Evolutionary conservation across 2,329 filamentous ascomycete genomes (phyloP), one percentile per base, ranked within the genome.

Genomic region (Zymoseptoria tritici): DNA sequence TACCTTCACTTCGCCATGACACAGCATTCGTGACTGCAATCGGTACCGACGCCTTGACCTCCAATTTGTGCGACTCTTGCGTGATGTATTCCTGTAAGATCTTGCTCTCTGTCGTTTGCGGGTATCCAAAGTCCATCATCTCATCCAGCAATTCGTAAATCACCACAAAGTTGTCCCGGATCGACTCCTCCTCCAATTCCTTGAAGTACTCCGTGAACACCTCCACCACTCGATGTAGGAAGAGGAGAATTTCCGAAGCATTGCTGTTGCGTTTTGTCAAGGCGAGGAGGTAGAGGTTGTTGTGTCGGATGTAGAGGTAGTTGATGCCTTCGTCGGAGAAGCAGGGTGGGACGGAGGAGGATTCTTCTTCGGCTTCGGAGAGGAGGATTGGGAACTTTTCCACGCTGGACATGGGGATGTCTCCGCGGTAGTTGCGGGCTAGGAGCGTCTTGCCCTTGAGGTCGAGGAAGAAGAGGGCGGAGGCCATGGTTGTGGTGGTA

Each of bases 101-200:
- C 83, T 99, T 99, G 75, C 86, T 90, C 77, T 99, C 94, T 66
- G 94, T 99, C 9, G 94, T 99, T 76, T 99, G 94, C 5, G 94
- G 94, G 75, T 99, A 97, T 64, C 94, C 94, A 81, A 99, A 99
- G 78, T 99, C 94, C 94, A 99, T 99, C 94, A 99, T 99, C 80
- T 99, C 94, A 73, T 99, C 94, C 64, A 99, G 84, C 62, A 99
- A 79, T 78, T 99, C 94, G 81, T 99, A 99, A 72, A 99, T 99
- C 73, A 99, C 87, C 75, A 99, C 94, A 74, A 99, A 99, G 80
- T 99, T 99, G 81, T 99, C 94, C 69, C 94, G 86, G 75, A 99
- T 99, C 70, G 91, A 96, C 78, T 99, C 94, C 76, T 99, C 94
- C 77, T 99, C 94, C 61, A 99, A 83, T 65, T 95, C 93, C 77